These are phyloP conservation scores for Phytopythium sindhum DNA, from an alignment of 352 stramenopile species.

Conservation along the genomic window DNA sequence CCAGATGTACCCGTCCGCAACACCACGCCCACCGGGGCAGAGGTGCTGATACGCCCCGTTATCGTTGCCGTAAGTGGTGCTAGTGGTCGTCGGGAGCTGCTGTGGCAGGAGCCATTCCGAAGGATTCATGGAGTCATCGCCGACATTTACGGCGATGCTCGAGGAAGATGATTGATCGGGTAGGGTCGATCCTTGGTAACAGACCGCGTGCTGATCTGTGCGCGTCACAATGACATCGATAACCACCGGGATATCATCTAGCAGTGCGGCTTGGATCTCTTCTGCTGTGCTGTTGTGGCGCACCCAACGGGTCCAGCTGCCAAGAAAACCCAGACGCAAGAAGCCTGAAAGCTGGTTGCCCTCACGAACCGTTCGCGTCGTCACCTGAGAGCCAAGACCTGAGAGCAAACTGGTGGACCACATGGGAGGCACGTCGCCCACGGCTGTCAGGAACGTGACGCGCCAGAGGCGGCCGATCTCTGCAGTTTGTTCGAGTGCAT, in stretches of 20 bases:
- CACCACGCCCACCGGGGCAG: conserved; percentile 78
- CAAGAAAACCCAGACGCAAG: conserved; percentile 83
- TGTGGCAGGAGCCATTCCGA: conserved; percentile 54
- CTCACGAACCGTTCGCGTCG: conserved; percentile 66
- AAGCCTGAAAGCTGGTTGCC: conserved; percentile 87
- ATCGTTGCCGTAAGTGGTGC: background rate
- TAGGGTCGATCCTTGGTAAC: conserved; percentile 58
- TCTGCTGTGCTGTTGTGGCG: conserved; percentile 62
- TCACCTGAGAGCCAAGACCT: conserved; percentile 65
- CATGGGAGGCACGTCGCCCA: conserved; percentile 83
- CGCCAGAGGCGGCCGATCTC: conserved; percentile 82
- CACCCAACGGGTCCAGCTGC: conserved; percentile 50
- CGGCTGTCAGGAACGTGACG: conserved; percentile 86
- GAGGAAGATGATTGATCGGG: conserved; percentile 40
- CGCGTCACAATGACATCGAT: conserved; percentile 68
- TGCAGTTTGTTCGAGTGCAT: conserved; percentile 45
- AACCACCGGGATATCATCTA: conserved; percentile 48
- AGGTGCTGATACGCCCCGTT: conserved; percentile 13
- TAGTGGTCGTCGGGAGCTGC: background rate
- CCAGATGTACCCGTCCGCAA: conserved; percentile 85
- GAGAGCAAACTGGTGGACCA: conserved; percentile 65
- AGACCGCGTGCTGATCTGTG: conserved; percentile 52
- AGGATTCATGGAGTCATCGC: conserved; percentile 30
- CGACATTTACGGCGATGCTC: conserved; percentile 21
- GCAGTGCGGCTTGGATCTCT: conserved; percentile 44